Conservation (phyloP, 257 asterid genomes). For the Solanum ossicruentum region DNA sequence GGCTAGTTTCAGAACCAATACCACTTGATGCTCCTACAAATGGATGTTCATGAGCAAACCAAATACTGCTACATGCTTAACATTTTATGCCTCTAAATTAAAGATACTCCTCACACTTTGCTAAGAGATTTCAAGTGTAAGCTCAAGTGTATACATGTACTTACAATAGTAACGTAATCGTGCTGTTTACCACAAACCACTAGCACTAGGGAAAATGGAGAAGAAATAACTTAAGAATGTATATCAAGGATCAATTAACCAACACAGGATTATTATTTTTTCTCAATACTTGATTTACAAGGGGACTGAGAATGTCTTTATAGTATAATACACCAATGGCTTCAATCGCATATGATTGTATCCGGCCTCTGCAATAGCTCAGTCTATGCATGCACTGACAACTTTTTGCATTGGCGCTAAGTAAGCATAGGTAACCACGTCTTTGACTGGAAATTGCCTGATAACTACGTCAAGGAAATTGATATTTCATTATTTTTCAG, state of each 20-base stretch:
- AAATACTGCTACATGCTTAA: not conserved
- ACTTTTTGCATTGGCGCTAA: not conserved
- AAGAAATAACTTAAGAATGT: not conserved
- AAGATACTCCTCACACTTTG: not conserved
- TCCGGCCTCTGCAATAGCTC: not conserved
- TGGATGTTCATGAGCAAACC: not conserved
- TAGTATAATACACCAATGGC: not conserved
- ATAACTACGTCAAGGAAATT: not conserved
- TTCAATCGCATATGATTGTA: not conserved
- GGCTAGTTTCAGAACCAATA: constrained; percentile 78
- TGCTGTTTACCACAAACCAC: not conserved
- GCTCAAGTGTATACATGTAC: not conserved
- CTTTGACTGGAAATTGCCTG: not conserved
- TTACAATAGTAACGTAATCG: not conserved
- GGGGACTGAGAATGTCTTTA: not conserved
- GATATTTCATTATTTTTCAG: not conserved
- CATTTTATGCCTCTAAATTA: not conserved
- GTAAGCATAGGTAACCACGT: not conserved
- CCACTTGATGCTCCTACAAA: constrained; percentile 84
- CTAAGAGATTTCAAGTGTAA: not conserved
- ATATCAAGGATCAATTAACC: not conserved
- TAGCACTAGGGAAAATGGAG: not conserved
- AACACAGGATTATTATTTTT: not conserved
- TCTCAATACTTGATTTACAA: not conserved
- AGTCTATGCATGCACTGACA: not conserved